Evolutionary conservation across 768 basidiomycete species (phyloP), one percentile per base, ranked within the genome.

Genomic region (Hericium rajendrae): DNA sequence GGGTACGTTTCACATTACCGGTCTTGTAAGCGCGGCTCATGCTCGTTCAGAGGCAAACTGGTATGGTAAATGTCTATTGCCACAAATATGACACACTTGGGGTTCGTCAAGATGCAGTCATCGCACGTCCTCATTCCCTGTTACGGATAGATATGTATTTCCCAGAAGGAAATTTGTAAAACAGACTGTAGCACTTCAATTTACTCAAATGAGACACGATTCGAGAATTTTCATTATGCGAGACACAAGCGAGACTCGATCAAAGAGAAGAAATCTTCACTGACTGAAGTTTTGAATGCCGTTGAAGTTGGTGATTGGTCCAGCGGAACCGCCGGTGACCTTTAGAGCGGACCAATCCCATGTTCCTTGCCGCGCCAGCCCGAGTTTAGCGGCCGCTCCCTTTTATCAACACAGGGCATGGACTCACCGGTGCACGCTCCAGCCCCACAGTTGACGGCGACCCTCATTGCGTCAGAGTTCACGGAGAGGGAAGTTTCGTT

Each of bases 381-480:
- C n/a, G 43, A 16, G 28, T 20, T 40, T 15, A 40, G 54, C 24
- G 12, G 46, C 56, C 24, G 48, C 12, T 0, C 13, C 43, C n/a
- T 46, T 5, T 16, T 16, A 20, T 12, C 16, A 6, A 40, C 11
- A 48, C 43, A 26, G 51, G 18, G 28, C 15, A 1, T 32, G 40
- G 16, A 22, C 37, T 53, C 70, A 79, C 81, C 81, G 28, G 66
- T 71, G 68, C 82, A 85, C 28, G 78, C 69, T 1, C 73, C 75
- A 2, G 39, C 28, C 50, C 83, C 84, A 61, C 84, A 86, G 64
- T 84, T 78, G 3, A 84, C 75, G 11, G 77, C 78, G 43, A 81
- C 75, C 48, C 67, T 71, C 55, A 75, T 57, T 2, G 80, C 84
- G 24, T 65, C 65, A 54, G 67, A 71, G 28, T 51, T 62, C 22